Evolutionary conservation across 345 rosid genomes (phyloP).

Genomic region (Citrus hindsii): DNA sequence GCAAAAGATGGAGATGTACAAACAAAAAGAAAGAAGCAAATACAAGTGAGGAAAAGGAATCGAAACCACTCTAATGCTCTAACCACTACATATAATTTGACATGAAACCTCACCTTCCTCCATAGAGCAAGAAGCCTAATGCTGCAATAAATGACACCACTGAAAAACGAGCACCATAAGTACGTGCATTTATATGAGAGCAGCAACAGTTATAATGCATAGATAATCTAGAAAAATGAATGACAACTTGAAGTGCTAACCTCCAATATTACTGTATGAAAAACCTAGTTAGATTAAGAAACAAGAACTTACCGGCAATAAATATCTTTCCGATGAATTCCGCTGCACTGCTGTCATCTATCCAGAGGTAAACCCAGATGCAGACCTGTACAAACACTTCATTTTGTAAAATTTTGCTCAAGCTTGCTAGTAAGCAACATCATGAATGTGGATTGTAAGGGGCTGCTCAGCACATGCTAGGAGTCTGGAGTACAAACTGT

Average conservation of each 20-base stretch:
- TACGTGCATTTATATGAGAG: neutral
- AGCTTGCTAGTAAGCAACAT: neutral
- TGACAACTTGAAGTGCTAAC: neutral
- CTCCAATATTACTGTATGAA: neutral
- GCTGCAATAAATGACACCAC: constrained; percentile 92
- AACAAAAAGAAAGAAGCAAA: neutral
- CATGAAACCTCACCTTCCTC: constrained; percentile 76
- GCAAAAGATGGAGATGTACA: constrained; percentile 6
- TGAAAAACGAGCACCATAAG: constrained; percentile 29
- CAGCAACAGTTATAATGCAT: neutral
- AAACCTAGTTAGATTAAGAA: neutral
- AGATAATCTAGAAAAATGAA: neutral
- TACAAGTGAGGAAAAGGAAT: constrained; percentile 6
- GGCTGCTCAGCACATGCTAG: neutral
- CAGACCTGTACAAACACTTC: constrained; percentile 52
- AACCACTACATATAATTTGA: constrained; percentile 5
- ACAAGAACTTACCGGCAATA: constrained; percentile 62
- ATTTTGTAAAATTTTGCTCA: constrained; percentile 7
- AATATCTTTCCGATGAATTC: constrained; percentile 78
- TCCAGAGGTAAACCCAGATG: constrained; percentile 87
- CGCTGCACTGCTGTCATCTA: constrained; percentile 67
- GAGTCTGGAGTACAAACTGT: neutral
- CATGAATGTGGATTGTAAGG: neutral
- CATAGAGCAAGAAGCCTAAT: constrained; percentile 85
- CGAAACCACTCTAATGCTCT: constrained; percentile 4